Evolutionary conservation across 2,329 filamentous ascomycete genomes (phyloP).

Genomic region (Ceratocystis huliohia): DNA sequence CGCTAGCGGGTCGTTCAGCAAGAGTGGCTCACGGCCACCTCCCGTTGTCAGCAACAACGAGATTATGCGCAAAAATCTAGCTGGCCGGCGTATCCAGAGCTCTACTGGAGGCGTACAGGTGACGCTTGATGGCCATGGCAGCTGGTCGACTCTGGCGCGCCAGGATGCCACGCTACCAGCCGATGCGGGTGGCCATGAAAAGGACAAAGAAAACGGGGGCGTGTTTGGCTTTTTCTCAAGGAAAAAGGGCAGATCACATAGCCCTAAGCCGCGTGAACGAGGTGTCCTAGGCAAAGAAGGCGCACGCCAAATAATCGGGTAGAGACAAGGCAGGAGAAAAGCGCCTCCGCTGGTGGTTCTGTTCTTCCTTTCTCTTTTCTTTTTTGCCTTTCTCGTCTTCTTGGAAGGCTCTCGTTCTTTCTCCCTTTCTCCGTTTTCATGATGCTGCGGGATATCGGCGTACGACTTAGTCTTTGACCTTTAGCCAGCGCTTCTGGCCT

Average conservation of each 20-base stretch:
- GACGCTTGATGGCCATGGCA: slow-evolving; percentile 75
- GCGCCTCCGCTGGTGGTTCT: neutral
- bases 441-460: neutral
- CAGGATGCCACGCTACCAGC: slow-evolving; percentile 63
- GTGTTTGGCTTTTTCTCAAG: slow-evolving; percentile 83
- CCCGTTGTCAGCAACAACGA: slow-evolving; percentile 10
- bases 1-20: slow-evolving; percentile 12
- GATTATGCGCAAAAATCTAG: slow-evolving; percentile 17
- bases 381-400: neutral
- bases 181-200: slow-evolving; percentile 46
- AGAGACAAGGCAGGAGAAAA: slow-evolving; percentile 21
- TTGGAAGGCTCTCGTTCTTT: neutral
- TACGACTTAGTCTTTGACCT: neutral
- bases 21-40: slow-evolving; percentile 5
- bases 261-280: slow-evolving; percentile 85
- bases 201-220: slow-evolving; percentile 51
- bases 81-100: slow-evolving; percentile 52
- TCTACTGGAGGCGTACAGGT: slow-evolving; percentile 80
- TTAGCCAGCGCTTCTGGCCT: neutral
- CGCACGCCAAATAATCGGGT: slow-evolving; percentile 67
- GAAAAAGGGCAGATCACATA: slow-evolving; percentile 81
- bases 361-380: neutral
- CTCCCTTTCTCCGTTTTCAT: neutral
- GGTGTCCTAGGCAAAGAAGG: slow-evolving; percentile 93
- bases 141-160: slow-evolving; percentile 82